Evolutionary conservation across 129 eudicot genomes (phyloP).

Genomic region (Solidago caesia): DNA sequence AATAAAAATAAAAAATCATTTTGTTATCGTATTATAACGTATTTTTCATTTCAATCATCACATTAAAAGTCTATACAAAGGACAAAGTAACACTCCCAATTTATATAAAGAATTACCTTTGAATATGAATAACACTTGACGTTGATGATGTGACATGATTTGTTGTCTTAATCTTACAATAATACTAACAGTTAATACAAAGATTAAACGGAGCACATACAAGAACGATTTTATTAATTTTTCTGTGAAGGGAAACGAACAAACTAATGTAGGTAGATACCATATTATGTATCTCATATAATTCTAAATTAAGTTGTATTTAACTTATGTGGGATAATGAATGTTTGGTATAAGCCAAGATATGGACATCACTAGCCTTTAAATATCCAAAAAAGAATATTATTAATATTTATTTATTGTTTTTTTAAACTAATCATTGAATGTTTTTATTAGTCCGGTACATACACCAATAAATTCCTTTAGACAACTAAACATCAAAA

Average conservation of each 20-base stretch:
- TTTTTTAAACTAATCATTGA: conserved; percentile 19
- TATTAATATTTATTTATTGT: not conserved
- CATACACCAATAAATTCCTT: conserved; percentile 37
- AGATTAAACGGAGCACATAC: too few relatives aligned
- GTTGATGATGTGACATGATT: too few relatives aligned
- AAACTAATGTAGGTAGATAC: conserved; percentile 19
- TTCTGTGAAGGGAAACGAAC: not conserved
- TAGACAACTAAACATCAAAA: conserved; percentile 32
- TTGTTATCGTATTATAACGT: too few relatives aligned
- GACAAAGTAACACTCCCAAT: too few relatives aligned
- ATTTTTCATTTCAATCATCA: too few relatives aligned
- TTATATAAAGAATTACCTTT: too few relatives aligned
- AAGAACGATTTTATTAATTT: not conserved
- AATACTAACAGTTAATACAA: too few relatives aligned
- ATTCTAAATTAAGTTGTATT: not conserved
- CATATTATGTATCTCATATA: conserved; percentile 21
- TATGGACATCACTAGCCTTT: conserved; percentile 34
- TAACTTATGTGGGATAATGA: conserved; percentile 12
- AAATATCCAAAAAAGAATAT: conserved; percentile 12
- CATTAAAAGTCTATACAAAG: too few relatives aligned
- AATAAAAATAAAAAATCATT: too few relatives aligned
- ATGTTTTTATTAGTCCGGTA: conserved; percentile 21
- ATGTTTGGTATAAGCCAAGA: conserved; percentile 33
- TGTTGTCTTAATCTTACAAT: too few relatives aligned
- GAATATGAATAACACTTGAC: too few relatives aligned